Base-by-base conservation (phyloP, 2,329 filamentous ascomycete species). In the Hyphodiscus sp. region DNA sequence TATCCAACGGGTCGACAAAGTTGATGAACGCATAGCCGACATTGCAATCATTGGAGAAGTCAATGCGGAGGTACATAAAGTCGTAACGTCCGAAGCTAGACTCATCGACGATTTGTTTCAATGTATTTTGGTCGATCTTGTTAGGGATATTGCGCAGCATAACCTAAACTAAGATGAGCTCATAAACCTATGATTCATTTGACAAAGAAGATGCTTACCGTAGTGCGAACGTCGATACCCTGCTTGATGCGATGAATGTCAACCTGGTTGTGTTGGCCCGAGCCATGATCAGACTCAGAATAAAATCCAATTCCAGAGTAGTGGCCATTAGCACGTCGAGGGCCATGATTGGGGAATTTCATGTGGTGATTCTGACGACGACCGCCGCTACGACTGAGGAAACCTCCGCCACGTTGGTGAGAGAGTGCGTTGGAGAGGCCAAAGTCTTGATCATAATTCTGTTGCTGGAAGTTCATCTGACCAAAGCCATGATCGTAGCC, bases 1-100 rank as follows among this genome's bases (percentile, higher is more conserved):
- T 90, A 68, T 89, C 82, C 55, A 86, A 74, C 0, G 89, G 83
- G 8, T 26, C 23, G 23, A 26, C 23, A 26, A 97, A 96, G 71
- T 99, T 96, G 73, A 99, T 90, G 71, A 97, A 99, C 0, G 91
- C 92, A 70, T 97, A 97, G 45, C 94, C 94, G 54, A 97, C 92
- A 68, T 91, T 91, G 84, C 87, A 90, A 58, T 89, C 83, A 63
- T 90, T 89, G 51, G 82, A 83, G 62, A 91, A 91, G 68, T 91
- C 88, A 63, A 97, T 97, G 41, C 94, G 85, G 50, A 97, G 74
- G 68, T 99, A 99, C 76, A 95, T 83, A 70, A 97, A 97, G 67
- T 97, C 91, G 68, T 95, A 97, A 58, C 86, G 85, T 29, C 90
- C 91, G 71, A 79, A 82, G 68, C 85, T 89, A 16, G 84, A 87